Evolutionary conservation across 2,329 filamentous ascomycete genomes (phyloP).

Genomic region (Ophiostoma tasmaniense): DNA sequence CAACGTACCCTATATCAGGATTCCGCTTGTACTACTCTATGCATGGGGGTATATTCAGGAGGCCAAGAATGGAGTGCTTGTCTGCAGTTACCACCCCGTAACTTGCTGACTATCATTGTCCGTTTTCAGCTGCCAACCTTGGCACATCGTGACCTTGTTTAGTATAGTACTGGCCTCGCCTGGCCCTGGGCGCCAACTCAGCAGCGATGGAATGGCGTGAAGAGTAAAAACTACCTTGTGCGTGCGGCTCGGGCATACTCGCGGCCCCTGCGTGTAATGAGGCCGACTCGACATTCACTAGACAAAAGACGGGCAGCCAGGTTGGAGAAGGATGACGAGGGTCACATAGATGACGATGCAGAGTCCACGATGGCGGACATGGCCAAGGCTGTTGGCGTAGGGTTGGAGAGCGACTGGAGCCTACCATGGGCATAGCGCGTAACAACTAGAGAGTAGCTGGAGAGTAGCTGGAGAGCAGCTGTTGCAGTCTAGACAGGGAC

Average conservation of each 20-base stretch:
- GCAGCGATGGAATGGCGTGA: not conserved
- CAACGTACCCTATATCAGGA: not conserved
- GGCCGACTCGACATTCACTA: not conserved
- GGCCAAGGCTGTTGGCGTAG: not conserved
- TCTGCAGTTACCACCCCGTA: not conserved
- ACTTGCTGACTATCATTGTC: not conserved
- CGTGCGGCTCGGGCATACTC: not conserved
- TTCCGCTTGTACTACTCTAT: not conserved
- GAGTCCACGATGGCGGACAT: not conserved
- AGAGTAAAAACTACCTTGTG: constrained; percentile 1
- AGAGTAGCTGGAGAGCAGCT: too few relatives aligned
- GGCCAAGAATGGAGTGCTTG: too few relatives aligned
- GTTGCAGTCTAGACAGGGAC: not conserved
- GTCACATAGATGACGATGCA: not conserved
- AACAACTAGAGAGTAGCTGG: not conserved
- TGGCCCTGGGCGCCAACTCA: not conserved
- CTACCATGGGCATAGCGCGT: too few relatives aligned
- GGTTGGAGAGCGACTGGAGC: not conserved
- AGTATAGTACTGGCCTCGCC: not conserved
- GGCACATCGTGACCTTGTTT: not conserved
- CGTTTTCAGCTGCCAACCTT: not conserved
- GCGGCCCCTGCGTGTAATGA: not conserved
- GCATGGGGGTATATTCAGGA: not conserved
- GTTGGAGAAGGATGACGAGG: not conserved
- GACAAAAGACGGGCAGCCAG: not conserved